Conservation (phyloP, 2,329 filamentous ascomycete genomes). For the Akanthomyces uredinophilus region DNA sequence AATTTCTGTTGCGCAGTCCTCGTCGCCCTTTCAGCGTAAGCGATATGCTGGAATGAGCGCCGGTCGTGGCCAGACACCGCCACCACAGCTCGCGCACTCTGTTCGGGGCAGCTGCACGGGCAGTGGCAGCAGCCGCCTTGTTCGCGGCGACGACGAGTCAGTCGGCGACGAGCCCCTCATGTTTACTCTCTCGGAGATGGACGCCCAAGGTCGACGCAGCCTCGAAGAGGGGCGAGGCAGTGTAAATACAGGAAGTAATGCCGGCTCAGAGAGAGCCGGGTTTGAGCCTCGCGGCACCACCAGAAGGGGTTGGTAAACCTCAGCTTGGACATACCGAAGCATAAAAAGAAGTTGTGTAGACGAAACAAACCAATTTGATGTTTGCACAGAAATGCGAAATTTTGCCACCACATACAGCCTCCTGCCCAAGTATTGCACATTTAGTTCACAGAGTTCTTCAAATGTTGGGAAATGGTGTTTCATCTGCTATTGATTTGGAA, state of each 20-base stretch:
- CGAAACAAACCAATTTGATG: not conserved
- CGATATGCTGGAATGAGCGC: slow-evolving; percentile 41
- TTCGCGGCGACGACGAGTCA: slow-evolving; percentile 42
- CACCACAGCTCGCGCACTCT: slow-evolving; percentile 28
- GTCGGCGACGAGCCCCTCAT: slow-evolving; percentile 64
- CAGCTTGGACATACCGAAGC: slow-evolving; percentile 1
- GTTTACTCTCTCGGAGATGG: slow-evolving; percentile 70
- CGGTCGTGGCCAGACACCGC: slow-evolving; percentile 35
- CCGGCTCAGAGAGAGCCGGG: slow-evolving; percentile 34
- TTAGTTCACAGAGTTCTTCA: not conserved
- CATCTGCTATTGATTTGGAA: not conserved
- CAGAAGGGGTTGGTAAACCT: slow-evolving; percentile 32
- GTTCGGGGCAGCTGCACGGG: slow-evolving; percentile 43
- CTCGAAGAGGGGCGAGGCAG: slow-evolving; percentile 48
- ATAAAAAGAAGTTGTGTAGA: not conserved
- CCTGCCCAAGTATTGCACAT: not conserved
- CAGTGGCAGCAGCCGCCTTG: slow-evolving; percentile 34
- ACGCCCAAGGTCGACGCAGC: slow-evolving; percentile 52
- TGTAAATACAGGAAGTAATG: slow-evolving; percentile 24
- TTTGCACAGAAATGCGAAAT: not conserved
- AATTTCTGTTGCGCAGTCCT: slow-evolving; percentile 34
- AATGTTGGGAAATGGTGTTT: not conserved
- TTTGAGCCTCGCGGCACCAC: slow-evolving; percentile 36
- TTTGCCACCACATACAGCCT: not conserved
- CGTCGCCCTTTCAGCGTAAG: slow-evolving; percentile 42